These are phyloP conservation scores for Amaranthus tricolor DNA, from an alignment of 179 eudicot genomes.

Conservation along the genomic window DNA sequence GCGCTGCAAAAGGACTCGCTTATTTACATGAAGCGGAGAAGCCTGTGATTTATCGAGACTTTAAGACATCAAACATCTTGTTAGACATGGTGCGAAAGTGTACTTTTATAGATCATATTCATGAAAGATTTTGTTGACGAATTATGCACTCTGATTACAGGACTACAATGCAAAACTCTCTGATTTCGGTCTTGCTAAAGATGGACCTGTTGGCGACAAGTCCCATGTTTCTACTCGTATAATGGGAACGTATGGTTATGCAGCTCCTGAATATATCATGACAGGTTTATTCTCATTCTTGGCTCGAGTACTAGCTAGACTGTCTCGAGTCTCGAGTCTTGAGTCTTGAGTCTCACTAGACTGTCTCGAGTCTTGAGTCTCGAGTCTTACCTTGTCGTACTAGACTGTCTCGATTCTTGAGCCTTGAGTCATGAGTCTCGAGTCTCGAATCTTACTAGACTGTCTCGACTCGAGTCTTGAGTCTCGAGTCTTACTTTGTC, in stretches of 20 bases:
- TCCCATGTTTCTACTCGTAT: conserved; percentile 93
- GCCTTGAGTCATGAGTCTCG: too few relatives aligned
- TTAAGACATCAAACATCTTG: conserved; percentile 42
- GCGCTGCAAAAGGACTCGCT: conserved; percentile 88
- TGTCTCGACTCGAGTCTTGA: too few relatives aligned
- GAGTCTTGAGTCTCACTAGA: too few relatives aligned
- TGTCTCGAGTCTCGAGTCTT: too few relatives aligned
- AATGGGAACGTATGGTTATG: conserved; percentile 96
- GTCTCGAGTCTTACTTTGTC: too few relatives aligned
- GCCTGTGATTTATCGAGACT: conserved; percentile 42
- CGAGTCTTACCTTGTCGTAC: too few relatives aligned
- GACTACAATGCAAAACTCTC: conserved; percentile 90
- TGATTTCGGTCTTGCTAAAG: conserved; percentile 90
- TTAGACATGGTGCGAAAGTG: conserved; percentile 32
- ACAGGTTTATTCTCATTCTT: conserved; percentile 48
- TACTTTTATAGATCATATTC: neutral
- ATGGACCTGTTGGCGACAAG: conserved; percentile 92
- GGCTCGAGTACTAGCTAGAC: too few relatives aligned
- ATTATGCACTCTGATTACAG: conserved; percentile 28
- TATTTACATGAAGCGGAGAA: conserved; percentile 44
- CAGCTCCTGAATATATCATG: conserved; percentile 92
- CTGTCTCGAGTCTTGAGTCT: too few relatives aligned
- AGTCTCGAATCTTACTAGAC: too few relatives aligned
- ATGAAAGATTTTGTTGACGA: neutral
- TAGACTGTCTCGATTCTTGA: too few relatives aligned